Evolutionary conservation across 306 rosid species (phyloP).

Genomic region (Cucumis hystrix): DNA sequence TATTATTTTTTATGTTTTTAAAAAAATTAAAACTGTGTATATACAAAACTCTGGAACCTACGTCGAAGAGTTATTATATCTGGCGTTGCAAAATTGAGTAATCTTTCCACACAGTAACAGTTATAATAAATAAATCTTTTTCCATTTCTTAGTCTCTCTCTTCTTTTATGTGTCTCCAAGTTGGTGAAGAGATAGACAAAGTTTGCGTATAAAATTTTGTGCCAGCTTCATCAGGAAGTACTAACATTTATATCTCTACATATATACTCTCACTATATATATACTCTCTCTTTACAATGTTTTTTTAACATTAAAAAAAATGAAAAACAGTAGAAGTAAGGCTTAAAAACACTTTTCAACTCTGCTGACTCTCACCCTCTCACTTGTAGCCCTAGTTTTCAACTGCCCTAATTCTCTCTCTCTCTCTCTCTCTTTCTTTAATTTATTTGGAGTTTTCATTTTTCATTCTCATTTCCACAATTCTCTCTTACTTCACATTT

Average conservation of each 20-base stretch:
- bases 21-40: too few relatives aligned
- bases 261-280: neutral
- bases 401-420: slow-evolving; percentile 6
- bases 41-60: neutral
- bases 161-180: neutral
- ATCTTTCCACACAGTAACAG: neutral
- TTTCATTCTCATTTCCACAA: neutral
- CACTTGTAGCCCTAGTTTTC: slow-evolving; percentile 3
- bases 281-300: neutral
- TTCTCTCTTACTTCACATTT: neutral
- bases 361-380: slow-evolving; percentile 4
- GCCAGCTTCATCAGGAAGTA: neutral
- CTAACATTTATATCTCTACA: neutral
- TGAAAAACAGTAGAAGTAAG: neutral
- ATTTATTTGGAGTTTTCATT: slow-evolving; percentile 9
- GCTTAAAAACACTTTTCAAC: slow-evolving; percentile 4
- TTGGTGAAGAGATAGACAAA: neutral
- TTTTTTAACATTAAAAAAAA: neutral
- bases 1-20: too few relatives aligned
- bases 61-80: neutral
- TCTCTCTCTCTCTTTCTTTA: slow-evolving; percentile 12
- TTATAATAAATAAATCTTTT: neutral
- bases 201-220: slow-evolving; percentile 3
- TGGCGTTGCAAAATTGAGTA: too few relatives aligned
- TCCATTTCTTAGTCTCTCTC: neutral